A percentile compares a stretch with the other conserved stretches of the same genome.
phyloP scores from a whole-genome alignment of 768 basidiomycete genomes.

The Collybia sordida region DNA sequence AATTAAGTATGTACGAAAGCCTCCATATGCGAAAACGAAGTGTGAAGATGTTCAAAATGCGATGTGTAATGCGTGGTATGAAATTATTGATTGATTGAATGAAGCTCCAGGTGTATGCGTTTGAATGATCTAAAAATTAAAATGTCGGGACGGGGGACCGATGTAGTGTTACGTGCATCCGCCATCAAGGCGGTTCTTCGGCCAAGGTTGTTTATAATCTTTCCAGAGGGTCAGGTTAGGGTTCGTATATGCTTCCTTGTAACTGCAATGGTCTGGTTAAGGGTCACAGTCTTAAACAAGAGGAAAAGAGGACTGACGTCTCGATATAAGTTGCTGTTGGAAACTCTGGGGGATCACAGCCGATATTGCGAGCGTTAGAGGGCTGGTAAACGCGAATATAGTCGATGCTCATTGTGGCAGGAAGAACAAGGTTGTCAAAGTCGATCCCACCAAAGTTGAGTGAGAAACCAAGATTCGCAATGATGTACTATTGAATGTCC shows the following conservation, averaged over 20 bases:
- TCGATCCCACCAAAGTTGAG: constrained; percentile 68
- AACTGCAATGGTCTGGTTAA: constrained; percentile 19
- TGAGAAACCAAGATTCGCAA: constrained; percentile 72
- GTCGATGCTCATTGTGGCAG: constrained; percentile 69
- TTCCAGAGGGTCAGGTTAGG: constrained; percentile 41
- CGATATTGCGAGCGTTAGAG: constrained; percentile 46
- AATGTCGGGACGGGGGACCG: not conserved
- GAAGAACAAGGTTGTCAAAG: constrained; percentile 51
- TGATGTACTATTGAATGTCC: constrained; percentile 50
- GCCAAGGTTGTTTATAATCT: constrained; percentile 32
- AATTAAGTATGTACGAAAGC: too few relatives aligned
- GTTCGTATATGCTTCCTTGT: constrained; percentile 39
- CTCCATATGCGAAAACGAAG: too few relatives aligned
- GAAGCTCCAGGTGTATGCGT: not conserved
- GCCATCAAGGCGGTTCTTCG: constrained; percentile 35
- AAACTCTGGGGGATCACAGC: constrained; percentile 69
- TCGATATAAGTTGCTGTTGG: constrained; percentile 81
- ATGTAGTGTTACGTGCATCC: constrained; percentile 7
- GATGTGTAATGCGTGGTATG: too few relatives aligned
- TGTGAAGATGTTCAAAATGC: too few relatives aligned
- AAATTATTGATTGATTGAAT: not conserved
- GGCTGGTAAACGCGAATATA: constrained; percentile 79
- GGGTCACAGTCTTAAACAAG: too few relatives aligned
- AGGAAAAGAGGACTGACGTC: constrained; percentile 38
- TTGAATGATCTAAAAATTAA: too few relatives aligned